A percentile compares a stretch with the other conserved stretches of the same genome.
Conservation (phyloP, 805 yeast genomes). For the Candida chauliodis region DNA sequence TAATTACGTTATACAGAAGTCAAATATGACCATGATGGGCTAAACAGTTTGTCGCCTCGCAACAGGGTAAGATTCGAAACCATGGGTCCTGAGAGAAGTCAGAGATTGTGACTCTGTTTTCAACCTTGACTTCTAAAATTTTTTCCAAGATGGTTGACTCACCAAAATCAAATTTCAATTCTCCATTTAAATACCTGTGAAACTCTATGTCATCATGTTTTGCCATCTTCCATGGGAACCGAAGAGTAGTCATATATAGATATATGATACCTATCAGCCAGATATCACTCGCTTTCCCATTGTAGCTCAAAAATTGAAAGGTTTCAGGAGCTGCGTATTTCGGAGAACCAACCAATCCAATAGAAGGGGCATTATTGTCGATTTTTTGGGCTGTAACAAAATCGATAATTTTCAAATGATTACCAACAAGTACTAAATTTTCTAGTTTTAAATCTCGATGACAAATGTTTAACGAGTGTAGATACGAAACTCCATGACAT, state of each 20-base stretch:
- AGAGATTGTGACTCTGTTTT: slow-evolving; percentile 1
- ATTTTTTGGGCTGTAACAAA: slow-evolving; percentile 36
- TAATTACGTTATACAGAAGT: too few species aligned
- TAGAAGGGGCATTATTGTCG: slow-evolving; percentile 15
- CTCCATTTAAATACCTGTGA: slow-evolving; percentile 5
- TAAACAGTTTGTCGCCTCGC: too few species aligned
- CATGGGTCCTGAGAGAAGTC: slow-evolving; percentile 7
- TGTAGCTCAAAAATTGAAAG: slow-evolving; percentile 30
- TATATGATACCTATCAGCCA: slow-evolving; percentile 51
- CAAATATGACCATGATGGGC: too few species aligned
- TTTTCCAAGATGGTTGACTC: background rate
- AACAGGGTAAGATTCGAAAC: slow-evolving; percentile 6
- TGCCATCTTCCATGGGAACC: slow-evolving; percentile 51
- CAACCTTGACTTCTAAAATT: slow-evolving; percentile 6
- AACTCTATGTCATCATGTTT: slow-evolving; percentile 24
- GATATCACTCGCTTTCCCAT: slow-evolving; percentile 40
- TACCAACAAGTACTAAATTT: slow-evolving; percentile 35
- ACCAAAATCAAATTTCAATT: background rate
- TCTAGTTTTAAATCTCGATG: slow-evolving; percentile 52
- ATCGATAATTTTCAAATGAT: slow-evolving; percentile 43
- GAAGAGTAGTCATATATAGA: slow-evolving; percentile 23
- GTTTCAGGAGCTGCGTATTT: slow-evolving; percentile 49
- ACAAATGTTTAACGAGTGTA: slow-evolving; percentile 36
- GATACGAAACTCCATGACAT: slow-evolving; percentile 30
- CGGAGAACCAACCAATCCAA: slow-evolving; percentile 49